Evolutionary conservation across 148 eudicot genomes (phyloP), one percentile per base, ranked within the genome.

Genomic region (Rhododendron mucronatum): DNA sequence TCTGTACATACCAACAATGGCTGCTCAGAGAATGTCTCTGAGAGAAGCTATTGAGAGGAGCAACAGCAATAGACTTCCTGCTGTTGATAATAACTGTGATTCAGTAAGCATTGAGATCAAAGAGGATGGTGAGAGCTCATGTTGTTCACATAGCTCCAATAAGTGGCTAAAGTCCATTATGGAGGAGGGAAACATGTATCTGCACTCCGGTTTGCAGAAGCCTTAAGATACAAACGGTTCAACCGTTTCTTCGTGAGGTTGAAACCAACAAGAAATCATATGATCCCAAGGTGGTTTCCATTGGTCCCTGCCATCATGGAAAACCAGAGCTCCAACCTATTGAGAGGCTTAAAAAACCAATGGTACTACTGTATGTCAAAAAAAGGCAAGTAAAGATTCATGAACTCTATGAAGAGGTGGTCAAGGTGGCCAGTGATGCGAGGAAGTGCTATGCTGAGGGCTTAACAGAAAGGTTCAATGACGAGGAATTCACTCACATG

Each of bases 241-340:
- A 14, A 13, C 33, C 2, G 35, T 21, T 48, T 2, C 59, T 79
- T 44, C 30, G 57, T 3, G 57, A 80, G 28, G 37, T 80, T 5
- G 63, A 80, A 30, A 50, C 83, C 65, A 80, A 80, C 63, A 80
- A 80, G 44, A 30, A 80, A 30, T 80, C 41, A 37, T 80, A 50
- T 30, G 63, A 80, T 28, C 83, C 83, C 39, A 12, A n/a, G 83
- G 65, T 80, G 63, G 83, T 80, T 53, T 50, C 83, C 4, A 80
- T 80, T 30, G 83, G 63, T 80, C 83, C 83, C 12, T 80, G 3
- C 63, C 83, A 80, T 65, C 83, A 50, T 50, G 41, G 83, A 1
- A 50, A 80, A 28, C 41, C 21, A 13, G 41, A 53, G 65, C 83
- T 80, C 18, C 11, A 80, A 51, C n/a, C 41, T 6, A 13, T 80